Conservation (phyloP, 495 filamentous ascomycete species). For the Penicillium salamii region DNA sequence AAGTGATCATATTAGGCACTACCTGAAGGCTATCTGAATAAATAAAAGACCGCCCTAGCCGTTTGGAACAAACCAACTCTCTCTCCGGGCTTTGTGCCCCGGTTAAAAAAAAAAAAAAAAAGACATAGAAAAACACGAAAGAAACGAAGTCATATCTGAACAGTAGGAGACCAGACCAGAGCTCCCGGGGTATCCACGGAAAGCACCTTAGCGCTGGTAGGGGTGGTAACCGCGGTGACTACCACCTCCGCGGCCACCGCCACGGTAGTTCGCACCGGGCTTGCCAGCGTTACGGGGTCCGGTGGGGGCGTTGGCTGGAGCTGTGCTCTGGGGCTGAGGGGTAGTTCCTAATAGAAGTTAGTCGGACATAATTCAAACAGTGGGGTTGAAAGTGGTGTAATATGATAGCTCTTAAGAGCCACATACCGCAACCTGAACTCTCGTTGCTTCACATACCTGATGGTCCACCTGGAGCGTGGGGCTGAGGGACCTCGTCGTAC, state of each 20-base stretch:
- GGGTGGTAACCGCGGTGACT: conserved; percentile 76
- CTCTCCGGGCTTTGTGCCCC: neutral
- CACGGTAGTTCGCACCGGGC: conserved; percentile 91
- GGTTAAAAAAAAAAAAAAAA: conserved; percentile 7
- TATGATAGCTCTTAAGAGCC: conserved; percentile 7
- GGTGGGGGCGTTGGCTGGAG: conserved; percentile 91
- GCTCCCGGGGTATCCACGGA: neutral
- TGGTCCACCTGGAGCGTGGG: conserved; percentile 58
- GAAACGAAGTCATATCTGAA: conserved; percentile 4
- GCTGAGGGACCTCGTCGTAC: conserved; percentile 97
- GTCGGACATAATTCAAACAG: neutral
- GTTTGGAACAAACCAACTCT: neutral
- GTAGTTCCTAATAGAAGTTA: conserved; percentile 37
- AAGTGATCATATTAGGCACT: too few species aligned
- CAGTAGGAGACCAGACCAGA: neutral
- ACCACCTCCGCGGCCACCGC: conserved; percentile 82
- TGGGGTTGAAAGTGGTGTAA: neutral
- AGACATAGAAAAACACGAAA: conserved; percentile 7
- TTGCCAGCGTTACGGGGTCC: conserved; percentile 94
- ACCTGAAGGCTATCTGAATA: too few species aligned
- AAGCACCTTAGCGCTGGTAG: conserved; percentile 51
- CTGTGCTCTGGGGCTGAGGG: conserved; percentile 62
- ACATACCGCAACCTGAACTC: conserved; percentile 52
- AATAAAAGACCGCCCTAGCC: too few species aligned
- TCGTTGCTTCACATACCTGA: conserved; percentile 47